Conservation (phyloP, 176 grass and related monocot species). For the Aegilops umbellulata region DNA sequence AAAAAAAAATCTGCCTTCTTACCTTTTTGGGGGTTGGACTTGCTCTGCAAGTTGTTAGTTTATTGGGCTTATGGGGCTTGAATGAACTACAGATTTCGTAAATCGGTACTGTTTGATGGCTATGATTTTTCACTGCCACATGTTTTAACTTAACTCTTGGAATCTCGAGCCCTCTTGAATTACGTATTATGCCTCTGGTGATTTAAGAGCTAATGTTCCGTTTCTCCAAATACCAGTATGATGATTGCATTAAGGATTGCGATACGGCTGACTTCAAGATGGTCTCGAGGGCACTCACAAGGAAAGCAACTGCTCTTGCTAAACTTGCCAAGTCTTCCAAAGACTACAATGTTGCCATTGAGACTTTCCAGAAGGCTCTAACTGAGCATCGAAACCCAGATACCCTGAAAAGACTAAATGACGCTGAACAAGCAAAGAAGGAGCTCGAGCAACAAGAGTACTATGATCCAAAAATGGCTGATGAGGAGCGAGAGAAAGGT, state of each 20-base stretch:
- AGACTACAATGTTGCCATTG: constrained; percentile 79
- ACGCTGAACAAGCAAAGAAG: constrained; percentile 89
- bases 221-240: constrained; percentile 37
- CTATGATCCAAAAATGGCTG: constrained; percentile 79
- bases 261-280: constrained; percentile 98
- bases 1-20: neutral
- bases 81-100: neutral
- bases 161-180: neutral
- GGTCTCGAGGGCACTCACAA: constrained; percentile 86
- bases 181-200: neutral
- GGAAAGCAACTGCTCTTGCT: constrained; percentile 88
- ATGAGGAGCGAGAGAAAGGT: too few species aligned
- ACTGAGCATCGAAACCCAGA: constrained; percentile 97
- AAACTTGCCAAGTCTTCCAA: constrained; percentile 87
- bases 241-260: constrained; percentile 97
- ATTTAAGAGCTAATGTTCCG: neutral
- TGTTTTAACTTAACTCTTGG: neutral
- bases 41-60: neutral
- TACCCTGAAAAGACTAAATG: constrained; percentile 82
- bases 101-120: neutral
- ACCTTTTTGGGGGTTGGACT: neutral
- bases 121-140: neutral
- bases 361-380: constrained; percentile 89
- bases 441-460: constrained; percentile 97
- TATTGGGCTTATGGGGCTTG: neutral